These are phyloP conservation scores for Fusarium denticulatum DNA, from an alignment of 2,329 filamentous ascomycete genomes.

Conservation along the genomic window DNA sequence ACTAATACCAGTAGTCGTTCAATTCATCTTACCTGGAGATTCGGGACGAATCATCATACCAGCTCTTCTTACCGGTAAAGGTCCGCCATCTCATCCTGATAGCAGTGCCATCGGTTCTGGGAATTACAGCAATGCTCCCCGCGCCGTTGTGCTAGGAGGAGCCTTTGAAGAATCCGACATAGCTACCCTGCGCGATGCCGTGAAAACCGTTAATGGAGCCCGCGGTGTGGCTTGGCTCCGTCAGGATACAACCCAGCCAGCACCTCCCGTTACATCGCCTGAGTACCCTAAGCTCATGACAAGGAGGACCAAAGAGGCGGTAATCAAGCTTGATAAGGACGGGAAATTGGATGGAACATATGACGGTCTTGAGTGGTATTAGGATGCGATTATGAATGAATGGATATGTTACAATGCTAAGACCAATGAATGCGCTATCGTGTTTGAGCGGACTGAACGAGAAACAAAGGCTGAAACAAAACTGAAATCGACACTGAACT, in stretches of 20 bases:
- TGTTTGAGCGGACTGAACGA: accelerated
- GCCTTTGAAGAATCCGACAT: constrained; percentile 22
- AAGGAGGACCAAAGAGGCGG: constrained; percentile 20
- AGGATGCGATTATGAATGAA: neutral
- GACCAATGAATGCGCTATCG: neutral
- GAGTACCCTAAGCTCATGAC: constrained; percentile 25
- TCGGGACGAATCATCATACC: constrained; percentile 21
- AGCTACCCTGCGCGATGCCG: neutral
- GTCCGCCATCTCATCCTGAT: neutral
- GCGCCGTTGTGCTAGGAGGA: constrained; percentile 8
- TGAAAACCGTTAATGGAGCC: neutral
- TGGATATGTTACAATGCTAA: neutral
- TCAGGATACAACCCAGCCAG: constrained; percentile 4
- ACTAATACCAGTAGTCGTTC: constrained; percentile 1
- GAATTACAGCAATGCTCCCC: neutral
- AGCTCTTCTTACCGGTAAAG: neutral
- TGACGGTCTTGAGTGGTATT: constrained; percentile 27
- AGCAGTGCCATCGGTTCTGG: constrained; percentile 9
- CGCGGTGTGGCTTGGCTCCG: constrained; percentile 19
- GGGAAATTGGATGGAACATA: constrained; percentile 11
- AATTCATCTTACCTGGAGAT: constrained; percentile 23
- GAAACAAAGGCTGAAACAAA: neutral
- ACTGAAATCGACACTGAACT: neutral
- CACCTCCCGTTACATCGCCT: constrained; percentile 14
- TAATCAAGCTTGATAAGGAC: constrained; percentile 1